Conservation (phyloP, 2,329 filamentous ascomycete genomes). For the Nothophaeocryptopus gaeumannii region DNA sequence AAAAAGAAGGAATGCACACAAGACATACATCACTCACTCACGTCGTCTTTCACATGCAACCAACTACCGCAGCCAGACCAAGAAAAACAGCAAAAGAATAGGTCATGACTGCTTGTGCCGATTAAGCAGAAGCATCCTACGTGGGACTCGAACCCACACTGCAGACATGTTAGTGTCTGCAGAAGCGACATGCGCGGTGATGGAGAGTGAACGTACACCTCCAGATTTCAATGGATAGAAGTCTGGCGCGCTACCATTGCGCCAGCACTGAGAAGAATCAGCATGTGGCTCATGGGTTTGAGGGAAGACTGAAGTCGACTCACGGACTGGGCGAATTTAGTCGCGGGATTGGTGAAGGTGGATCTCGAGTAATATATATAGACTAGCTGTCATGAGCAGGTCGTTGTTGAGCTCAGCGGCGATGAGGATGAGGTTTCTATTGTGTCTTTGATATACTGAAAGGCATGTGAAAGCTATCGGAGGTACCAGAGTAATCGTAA, state of each 20-base stretch:
- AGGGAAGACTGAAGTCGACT: background rate
- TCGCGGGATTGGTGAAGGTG: constrained; percentile 1
- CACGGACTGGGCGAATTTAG: background rate
- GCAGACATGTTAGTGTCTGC: constrained; percentile 24
- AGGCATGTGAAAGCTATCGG: no score
- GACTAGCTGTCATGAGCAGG: no score
- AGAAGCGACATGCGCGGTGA: background rate
- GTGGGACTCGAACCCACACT: constrained; percentile 33
- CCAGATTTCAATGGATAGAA: constrained; percentile 27
- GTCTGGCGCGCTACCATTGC: constrained; percentile 39
- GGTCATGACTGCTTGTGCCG: background rate
- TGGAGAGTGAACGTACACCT: constrained; percentile 1
- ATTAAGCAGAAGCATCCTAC: constrained; percentile 17
- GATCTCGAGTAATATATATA: background rate
- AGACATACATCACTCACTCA: no score
- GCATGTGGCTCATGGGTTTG: no score
- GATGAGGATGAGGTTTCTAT: no score
- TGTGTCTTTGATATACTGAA: no score
- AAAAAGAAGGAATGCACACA: no score
- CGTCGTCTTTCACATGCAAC: no score
- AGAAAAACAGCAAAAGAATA: background rate
- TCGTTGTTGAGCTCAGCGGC: no score
- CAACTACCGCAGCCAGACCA: no score
- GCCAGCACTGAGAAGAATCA: no score
- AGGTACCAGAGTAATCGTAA: no score